Conservation (phyloP, 2,329 filamentous ascomycete genomes). For the Lecanosticta acicola region DNA sequence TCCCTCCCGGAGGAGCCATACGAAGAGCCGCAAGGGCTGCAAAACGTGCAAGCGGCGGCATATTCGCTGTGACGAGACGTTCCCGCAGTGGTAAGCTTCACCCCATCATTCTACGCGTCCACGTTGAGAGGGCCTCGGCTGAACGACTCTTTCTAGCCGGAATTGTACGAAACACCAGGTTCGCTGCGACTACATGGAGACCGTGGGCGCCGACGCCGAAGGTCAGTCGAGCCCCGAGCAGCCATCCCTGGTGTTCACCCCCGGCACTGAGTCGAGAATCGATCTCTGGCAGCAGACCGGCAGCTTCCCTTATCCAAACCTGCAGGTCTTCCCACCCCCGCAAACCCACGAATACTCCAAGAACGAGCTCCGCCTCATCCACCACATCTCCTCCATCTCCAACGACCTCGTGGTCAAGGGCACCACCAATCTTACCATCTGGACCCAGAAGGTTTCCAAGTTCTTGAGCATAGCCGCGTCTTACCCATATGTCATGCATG, state of each 20-base stretch:
- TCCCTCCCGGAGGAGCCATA: conserved; percentile 86
- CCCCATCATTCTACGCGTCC: background rate
- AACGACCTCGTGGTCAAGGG: conserved; percentile 70
- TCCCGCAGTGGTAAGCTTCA: conserved; percentile 81
- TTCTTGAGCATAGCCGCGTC: conserved; percentile 77
- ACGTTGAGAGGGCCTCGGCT: background rate
- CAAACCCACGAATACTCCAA: conserved; percentile 66
- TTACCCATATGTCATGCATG: conserved; percentile 87
- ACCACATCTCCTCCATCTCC: conserved; percentile 82
- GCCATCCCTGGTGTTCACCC: conserved; percentile 72
- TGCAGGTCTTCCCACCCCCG: conserved; percentile 69
- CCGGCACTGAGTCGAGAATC: conserved; percentile 75
- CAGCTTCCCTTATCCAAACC: conserved; percentile 75
- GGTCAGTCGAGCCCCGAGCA: conserved; percentile 49
- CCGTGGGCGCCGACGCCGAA: conserved; percentile 59
- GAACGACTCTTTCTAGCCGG: conserved; percentile 53
- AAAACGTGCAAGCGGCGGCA: conserved; percentile 96
- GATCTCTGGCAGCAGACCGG: conserved; percentile 79
- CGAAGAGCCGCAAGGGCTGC: conserved; percentile 97
- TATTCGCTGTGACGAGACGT: conserved; percentile 95
- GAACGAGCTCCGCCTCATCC: conserved; percentile 79
- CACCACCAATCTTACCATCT: conserved; percentile 76
- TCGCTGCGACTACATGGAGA: conserved; percentile 95
- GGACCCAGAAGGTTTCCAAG: conserved; percentile 90
- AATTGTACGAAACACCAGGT: conserved; percentile 99